Percentiles rank a stretch among this genome's conserved stretches.
Evolutionary conservation across 305 asterid species (phyloP).

Genomic region (Rubia peregrina): DNA sequence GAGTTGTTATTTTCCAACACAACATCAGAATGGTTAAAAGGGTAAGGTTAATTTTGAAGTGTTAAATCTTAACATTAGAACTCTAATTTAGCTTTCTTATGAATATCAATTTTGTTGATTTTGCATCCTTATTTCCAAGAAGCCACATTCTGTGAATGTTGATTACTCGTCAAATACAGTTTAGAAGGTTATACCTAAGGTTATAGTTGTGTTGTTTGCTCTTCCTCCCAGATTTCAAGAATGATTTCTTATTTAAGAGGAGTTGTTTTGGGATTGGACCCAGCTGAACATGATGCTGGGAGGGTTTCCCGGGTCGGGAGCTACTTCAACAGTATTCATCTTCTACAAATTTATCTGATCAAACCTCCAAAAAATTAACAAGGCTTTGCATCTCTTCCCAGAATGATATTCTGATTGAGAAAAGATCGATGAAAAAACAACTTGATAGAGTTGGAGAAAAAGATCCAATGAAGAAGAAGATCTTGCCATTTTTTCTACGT

Average conservation of each 20-base stretch:
- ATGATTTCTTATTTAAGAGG: conserved; percentile 49
- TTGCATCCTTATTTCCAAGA: too few relatives aligned
- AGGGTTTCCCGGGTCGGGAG: conserved; percentile 41
- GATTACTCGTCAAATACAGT: background rate
- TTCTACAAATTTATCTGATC: conserved; percentile 38
- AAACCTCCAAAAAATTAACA: conserved; percentile 34
- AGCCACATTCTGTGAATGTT: too few relatives aligned
- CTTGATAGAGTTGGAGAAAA: conserved; percentile 37
- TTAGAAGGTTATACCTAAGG: background rate
- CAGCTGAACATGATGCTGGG: conserved; percentile 71
- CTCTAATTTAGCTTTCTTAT: conserved; percentile 25
- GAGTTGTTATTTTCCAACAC: conserved; percentile 56
- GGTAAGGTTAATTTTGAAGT: conserved; percentile 57
- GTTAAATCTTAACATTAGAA: too few relatives aligned
- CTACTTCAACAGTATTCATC: conserved; percentile 50
- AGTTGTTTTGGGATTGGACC: conserved; percentile 52
- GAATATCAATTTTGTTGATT: too few relatives aligned
- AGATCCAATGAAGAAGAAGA: conserved; percentile 43
- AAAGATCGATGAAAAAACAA: conserved; percentile 52
- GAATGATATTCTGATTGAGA: conserved; percentile 54
- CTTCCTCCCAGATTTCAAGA: conserved; percentile 52
- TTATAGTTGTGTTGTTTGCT: conserved; percentile 12
- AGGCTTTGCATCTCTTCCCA: conserved; percentile 61
- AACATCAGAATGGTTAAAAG: conserved; percentile 61
- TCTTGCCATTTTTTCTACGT: conserved; percentile 45